Evolutionary conservation across 768 basidiomycete genomes (phyloP).

Genomic region (Zangia roseola): DNA sequence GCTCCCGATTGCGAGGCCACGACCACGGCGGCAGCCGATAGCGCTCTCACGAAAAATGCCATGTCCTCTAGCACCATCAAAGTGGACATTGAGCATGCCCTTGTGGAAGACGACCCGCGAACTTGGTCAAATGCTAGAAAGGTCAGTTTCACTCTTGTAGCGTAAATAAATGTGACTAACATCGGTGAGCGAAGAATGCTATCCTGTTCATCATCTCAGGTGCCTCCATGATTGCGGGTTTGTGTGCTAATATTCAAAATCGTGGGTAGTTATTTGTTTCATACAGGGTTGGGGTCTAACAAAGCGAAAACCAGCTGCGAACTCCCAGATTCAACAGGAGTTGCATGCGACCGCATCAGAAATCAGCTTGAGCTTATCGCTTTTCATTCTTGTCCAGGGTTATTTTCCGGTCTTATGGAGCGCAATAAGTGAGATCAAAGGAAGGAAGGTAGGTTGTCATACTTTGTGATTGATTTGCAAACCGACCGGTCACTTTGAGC

Average conservation of each 20-base stretch:
- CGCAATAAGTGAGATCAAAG: conserved; percentile 6
- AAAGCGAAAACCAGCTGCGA: conserved; percentile 49
- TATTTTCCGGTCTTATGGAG: conserved; percentile 38
- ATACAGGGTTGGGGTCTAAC: neutral
- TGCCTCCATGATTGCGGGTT: conserved; percentile 30
- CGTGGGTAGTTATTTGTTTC: conserved; percentile 14
- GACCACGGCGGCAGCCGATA: neutral
- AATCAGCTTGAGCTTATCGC: conserved; percentile 66
- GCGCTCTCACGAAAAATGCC: neutral
- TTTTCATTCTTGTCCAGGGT: conserved; percentile 76
- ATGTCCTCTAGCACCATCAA: conserved; percentile 1
- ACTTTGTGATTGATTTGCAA: too few relatives aligned
- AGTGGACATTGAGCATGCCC: conserved; percentile 38
- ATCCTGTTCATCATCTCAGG: conserved; percentile 25
- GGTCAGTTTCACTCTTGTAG: conserved; percentile 31
- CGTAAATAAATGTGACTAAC: neutral
- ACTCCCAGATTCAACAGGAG: conserved; percentile 58
- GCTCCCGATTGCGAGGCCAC: neutral
- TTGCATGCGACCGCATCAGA: conserved; percentile 59
- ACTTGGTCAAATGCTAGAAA: conserved; percentile 57
- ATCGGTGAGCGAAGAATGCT: conserved; percentile 9
- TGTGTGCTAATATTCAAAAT: conserved; percentile 30
- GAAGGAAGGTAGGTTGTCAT: too few relatives aligned
- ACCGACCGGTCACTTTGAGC: conserved; percentile 24
- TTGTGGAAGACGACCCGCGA: conserved; percentile 62